Percentiles rank a stretch among this genome's conserved stretches.
Conservation (phyloP, 441 rosid genomes). For the Theobroma grandiflorum region DNA sequence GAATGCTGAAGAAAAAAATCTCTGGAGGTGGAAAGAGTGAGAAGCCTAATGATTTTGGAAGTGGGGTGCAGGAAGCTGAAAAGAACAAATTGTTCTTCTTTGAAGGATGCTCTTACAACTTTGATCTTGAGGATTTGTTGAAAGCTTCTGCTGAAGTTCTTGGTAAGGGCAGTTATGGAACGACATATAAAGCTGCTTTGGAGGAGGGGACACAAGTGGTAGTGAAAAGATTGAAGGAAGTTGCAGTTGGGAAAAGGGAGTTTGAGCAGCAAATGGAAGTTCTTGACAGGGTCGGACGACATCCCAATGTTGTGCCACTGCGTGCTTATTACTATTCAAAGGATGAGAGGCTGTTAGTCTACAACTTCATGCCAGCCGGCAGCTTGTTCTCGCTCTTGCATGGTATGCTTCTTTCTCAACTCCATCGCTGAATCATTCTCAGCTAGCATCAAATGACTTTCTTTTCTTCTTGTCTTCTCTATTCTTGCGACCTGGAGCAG, state of each 20-base stretch:
- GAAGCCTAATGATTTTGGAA: conserved; percentile 72
- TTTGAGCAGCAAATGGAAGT: conserved; percentile 65
- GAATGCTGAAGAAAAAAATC: conserved; percentile 31
- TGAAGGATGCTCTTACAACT: conserved; percentile 54
- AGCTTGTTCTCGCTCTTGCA: conserved; percentile 66
- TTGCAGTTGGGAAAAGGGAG: conserved; percentile 59
- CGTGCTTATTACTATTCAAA: conserved; percentile 56
- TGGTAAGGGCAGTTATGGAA: conserved; percentile 71
- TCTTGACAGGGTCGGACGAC: conserved; percentile 52
- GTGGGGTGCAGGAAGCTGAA: conserved; percentile 80
- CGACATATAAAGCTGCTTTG: conserved; percentile 68
- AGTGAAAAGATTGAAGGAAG: conserved; percentile 73
- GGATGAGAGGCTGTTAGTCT: conserved; percentile 69
- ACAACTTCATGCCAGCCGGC: conserved; percentile 59
- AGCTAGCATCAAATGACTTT: background rate
- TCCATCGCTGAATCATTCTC: background rate
- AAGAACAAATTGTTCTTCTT: conserved; percentile 69
- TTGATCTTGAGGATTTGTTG: conserved; percentile 72
- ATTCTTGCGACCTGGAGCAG: background rate
- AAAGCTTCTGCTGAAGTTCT: conserved; percentile 81
- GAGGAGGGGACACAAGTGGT: conserved; percentile 71
- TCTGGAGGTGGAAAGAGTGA: conserved; percentile 43
- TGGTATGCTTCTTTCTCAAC: conserved; percentile 43
- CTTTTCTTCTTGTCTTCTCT: conserved; percentile 10
- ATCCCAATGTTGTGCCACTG: conserved; percentile 57